Base-by-base conservation (phyloP, 306 rosid genomes). In the Vigna radiata region DNA sequence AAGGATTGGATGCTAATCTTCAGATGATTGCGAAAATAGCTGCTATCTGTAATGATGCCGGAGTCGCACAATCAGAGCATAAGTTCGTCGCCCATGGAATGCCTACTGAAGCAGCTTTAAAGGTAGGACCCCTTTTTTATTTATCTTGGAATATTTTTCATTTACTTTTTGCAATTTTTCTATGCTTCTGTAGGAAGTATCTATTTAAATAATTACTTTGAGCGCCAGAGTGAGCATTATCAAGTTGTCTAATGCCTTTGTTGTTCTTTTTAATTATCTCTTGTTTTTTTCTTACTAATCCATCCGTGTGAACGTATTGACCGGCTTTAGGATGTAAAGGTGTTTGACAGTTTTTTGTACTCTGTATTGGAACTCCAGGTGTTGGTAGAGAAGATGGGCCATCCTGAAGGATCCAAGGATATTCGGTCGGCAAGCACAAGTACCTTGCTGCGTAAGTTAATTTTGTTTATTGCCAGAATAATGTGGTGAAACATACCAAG, bases 321-420 rank as follows among this genome's bases (percentile, higher is more conserved):
- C 65, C 3, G 11, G 46, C 13, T 36, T 39, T 23, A 54, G 48
- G 48, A 23, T 15, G 54, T 41, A 47, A 53, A 71, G 41, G 58
- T 59, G 46, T 72, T 69, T 80, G 61, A 76, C 73, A 56, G 2
- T 23, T 71, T 83, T 84, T 36, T 76, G 21, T 41, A 4, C 41
- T 58, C 43, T 75, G n/a, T 70, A 18, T 71, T 84, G 79, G 50
- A 37, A 66, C 68, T 79, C 27, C 71, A 94, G 97, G 91, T 94
- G 80, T 79, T 94, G 68, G 98, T 90, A 61, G 98, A 91, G 79
- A 94, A 94, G 89, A 94, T 91, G 96, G 97, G 98, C 50, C 87
- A 83, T 68, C 91, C 97, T 59, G 88, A 89, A 75, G 92, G 82
- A 71, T 79, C 69, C 33, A 39, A 43, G 25, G 41, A 49, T 67